Base-by-base conservation (phyloP, 306 rosid genomes). In the Luffa acutangula region DNA sequence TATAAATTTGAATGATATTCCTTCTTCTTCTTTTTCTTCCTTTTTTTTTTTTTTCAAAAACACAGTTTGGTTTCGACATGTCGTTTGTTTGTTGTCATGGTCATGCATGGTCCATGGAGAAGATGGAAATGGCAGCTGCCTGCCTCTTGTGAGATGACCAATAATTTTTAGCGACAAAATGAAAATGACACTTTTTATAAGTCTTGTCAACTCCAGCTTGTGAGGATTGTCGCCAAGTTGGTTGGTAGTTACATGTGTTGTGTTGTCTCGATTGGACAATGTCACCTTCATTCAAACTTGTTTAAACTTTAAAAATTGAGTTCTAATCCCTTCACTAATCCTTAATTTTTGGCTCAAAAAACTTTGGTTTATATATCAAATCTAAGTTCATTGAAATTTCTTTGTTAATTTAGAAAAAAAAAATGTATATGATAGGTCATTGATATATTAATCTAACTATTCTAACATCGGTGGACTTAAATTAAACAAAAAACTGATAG, bases 121-220 rank as follows among this genome's bases (percentile, higher is more conserved):
- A 72, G 77, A 72, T 72, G 56, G 76, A 71, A 45, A 45, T 45
- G 56, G 41, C 56, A 9, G n/a, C n/a, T 11, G 37, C 37, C 20
- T 42, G 25, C 51, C 49, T 39, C 74, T 18, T 7, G 21, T 39
- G 49, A 43, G 75, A 45, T 46, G 15, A 31, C 31, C 31, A 74
- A 74, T 74, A 49, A 74, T 74, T 74, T 74, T 74, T 48, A 4
- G 20, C 62, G 78, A 74, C 78, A 74, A 74, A 51, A 7, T 33
- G 58, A 33, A 15, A 74, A 33, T 49, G 78, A 74, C 78, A 51
- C 78, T 51, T 74, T 49, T 74, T 46, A 8, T 15, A 51, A 34
- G 78, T 74, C 78, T 15, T 51, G 78, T 74, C 78, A 49, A 2
- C 60, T 74, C 78, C 62, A 74, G 78, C 31, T 74, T 74, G 78